Evolutionary conservation across 169 alveolate species (phyloP), one percentile per base, ranked within the genome.

Genomic region (Plasmodium cynomolgi): DNA sequence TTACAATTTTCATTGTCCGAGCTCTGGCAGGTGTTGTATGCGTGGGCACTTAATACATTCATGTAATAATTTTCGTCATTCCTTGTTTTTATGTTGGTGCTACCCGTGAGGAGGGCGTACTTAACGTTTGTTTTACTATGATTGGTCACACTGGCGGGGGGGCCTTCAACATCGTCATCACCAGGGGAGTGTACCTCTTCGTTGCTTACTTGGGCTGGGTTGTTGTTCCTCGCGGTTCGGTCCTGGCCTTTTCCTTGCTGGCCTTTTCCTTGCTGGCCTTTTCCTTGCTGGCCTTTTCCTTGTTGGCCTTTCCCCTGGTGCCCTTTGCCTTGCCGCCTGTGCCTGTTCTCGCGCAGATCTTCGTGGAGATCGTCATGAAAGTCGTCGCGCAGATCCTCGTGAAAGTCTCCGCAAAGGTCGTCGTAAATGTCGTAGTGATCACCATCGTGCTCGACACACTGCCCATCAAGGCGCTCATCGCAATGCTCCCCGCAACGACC

Each of bases 71-170:
- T 88, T 6, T 79, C 47, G 29, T 88, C 72, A 79, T 62, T 56
- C 90, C 94, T 39, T 37, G 47, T 77, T 58, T 88, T 73, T 50
- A 62, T 29, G n/a, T 68, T 17, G 4, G 13, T 68, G 17, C 77
- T 85, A 13, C 90, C 85, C 31, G 71, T 56, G 72, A 62, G 75
- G 50, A 88, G 83, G 81, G 80, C 71, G 26, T 79, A 81, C 50
- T 88, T 88, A 37, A 62, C 3, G n/a, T 85, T 88, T 62, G 26
- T 88, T 26, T 88, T 88, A 88, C 80, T 58, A 50, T 29, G 80
- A 33, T 29, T 88, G 26, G 72, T 56, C 11, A 88, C 84, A 62
- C 33, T 88, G 83, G 58, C 58, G 44, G 83, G 50, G 23, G 72
- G 0, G 83, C 90, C 20, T 88, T 82, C 26, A 33, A 23, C 8